These are phyloP conservation scores for Aspergillus caelatus DNA, from an alignment of 2,329 filamentous ascomycete species.

Conservation along the genomic window DNA sequence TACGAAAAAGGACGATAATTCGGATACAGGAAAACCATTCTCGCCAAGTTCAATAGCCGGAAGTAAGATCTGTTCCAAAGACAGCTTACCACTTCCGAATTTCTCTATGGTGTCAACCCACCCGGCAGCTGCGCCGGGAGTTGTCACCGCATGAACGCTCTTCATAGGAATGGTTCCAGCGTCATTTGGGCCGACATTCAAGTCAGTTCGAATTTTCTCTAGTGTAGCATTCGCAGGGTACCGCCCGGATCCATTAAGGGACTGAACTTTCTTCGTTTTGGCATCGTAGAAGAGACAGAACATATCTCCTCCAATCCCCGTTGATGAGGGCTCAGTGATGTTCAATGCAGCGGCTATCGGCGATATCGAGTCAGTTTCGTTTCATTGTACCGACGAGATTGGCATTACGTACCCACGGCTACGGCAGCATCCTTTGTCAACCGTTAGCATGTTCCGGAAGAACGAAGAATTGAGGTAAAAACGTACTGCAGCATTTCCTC, in stretches of 20 bases:
- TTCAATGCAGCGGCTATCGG: conserved; percentile 80
- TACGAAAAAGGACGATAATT: conserved; percentile 71
- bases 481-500: conserved; percentile 89
- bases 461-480: neutral
- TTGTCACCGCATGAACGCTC: conserved; percentile 80
- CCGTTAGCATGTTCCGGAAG: neutral
- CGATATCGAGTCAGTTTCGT: conserved; percentile 12
- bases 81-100: conserved; percentile 86
- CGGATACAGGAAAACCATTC: conserved; percentile 85
- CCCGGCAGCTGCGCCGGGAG: conserved; percentile 87
- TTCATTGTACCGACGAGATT: neutral
- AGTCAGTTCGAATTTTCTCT: conserved; percentile 68
- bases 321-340: conserved; percentile 88
- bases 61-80: conserved; percentile 72
- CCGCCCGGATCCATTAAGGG: conserved; percentile 92
- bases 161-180: conserved; percentile 68
- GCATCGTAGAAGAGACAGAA: conserved; percentile 94
- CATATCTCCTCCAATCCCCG: conserved; percentile 95
- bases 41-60: conserved; percentile 87
- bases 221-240: conserved; percentile 70
- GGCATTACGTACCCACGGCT: conserved; percentile 68
- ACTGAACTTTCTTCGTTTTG: conserved; percentile 75
- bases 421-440: conserved; percentile 82
- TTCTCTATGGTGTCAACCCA: conserved; percentile 88
- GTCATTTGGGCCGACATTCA: conserved; percentile 65